Percentiles rank a stretch among this genome's conserved stretches.
These are phyloP conservation scores for Aureobasidium sp. DNA, from an alignment of 2,329 filamentous ascomycete genomes.

Conservation along the genomic window DNA sequence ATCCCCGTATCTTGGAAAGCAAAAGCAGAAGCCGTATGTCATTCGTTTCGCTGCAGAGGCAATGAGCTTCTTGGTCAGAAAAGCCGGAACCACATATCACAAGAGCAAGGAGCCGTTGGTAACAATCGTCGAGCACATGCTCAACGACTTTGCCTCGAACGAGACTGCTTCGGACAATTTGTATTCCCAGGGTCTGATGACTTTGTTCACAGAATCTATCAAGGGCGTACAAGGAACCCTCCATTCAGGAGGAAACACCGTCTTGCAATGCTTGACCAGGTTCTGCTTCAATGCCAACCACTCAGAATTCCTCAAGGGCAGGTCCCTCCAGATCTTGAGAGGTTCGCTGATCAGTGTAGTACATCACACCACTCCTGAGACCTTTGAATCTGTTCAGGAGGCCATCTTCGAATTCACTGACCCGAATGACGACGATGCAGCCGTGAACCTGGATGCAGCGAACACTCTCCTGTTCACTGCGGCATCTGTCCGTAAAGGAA, in stretches of 20 bases:
- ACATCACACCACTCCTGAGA: constrained; percentile 70
- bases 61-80: constrained; percentile 86
- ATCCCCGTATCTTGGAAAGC: constrained; percentile 74
- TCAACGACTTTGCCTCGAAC: constrained; percentile 57
- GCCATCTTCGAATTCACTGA: constrained; percentile 50
- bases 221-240: constrained; percentile 54
- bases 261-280: constrained; percentile 12
- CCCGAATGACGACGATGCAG: constrained; percentile 27
- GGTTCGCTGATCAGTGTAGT: constrained; percentile 75
- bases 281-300: constrained; percentile 14
- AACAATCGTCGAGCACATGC: constrained; percentile 63
- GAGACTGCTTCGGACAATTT: constrained; percentile 50
- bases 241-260: constrained; percentile 46
- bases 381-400: constrained; percentile 62
- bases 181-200: constrained; percentile 86
- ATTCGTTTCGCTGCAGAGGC: constrained; percentile 90
- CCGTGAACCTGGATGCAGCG: constrained; percentile 35
- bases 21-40: constrained; percentile 76
- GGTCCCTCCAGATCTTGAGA: constrained; percentile 51
- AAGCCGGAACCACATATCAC: constrained; percentile 71
- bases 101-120: constrained; percentile 63
- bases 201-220: constrained; percentile 77
- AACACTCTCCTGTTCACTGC: constrained; percentile 57
- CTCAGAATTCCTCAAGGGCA: constrained; percentile 30
- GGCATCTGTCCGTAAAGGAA: constrained; percentile 74